Evolutionary conservation across 2,329 filamentous ascomycete species (phyloP).

Genomic region (Tolypocladium amazonense): DNA sequence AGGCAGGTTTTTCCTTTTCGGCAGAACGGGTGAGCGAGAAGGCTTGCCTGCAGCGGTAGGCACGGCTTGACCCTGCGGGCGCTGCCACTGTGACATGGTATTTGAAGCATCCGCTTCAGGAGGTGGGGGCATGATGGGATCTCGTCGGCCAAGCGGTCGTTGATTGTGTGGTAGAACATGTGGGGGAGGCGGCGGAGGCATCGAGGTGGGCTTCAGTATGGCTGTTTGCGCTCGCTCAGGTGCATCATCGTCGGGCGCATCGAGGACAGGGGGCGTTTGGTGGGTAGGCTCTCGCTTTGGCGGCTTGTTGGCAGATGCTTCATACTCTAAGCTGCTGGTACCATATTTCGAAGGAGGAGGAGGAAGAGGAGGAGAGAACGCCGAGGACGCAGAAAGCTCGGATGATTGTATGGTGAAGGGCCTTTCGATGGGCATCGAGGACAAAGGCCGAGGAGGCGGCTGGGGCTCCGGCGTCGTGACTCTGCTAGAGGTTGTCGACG

Average conservation of each 20-base stretch:
- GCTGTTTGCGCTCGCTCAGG: not conserved
- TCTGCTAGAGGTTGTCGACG: slow-evolving; percentile 17
- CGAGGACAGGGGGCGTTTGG: not conserved
- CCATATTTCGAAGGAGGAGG: too few relatives aligned
- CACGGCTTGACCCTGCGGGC: not conserved
- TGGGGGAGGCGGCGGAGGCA: not conserved
- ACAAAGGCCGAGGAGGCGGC: slow-evolving; percentile 2
- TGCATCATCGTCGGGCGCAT: not conserved
- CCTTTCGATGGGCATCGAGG: not conserved
- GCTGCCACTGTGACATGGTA: not conserved
- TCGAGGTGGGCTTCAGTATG: too few relatives aligned
- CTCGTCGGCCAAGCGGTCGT: not conserved
- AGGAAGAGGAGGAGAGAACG: not conserved
- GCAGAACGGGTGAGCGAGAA: not conserved
- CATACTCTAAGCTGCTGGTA: not conserved
- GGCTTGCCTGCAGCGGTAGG: not conserved
- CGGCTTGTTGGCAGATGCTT: not conserved
- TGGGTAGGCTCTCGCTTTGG: not conserved
- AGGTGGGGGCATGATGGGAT: not conserved
- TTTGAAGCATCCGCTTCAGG: not conserved
- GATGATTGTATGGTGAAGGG: slow-evolving; percentile 5
- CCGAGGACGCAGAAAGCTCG: slow-evolving; percentile 4
- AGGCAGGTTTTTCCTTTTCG: not conserved
- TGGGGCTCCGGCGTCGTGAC: slow-evolving; percentile 15
- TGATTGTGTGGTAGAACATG: not conserved